A percentile compares a stretch with the other conserved stretches of the same genome.
These are phyloP conservation scores for Diaporthe helianthi DNA, from an alignment of 2,329 filamentous ascomycete genomes.

Conservation along the genomic window DNA sequence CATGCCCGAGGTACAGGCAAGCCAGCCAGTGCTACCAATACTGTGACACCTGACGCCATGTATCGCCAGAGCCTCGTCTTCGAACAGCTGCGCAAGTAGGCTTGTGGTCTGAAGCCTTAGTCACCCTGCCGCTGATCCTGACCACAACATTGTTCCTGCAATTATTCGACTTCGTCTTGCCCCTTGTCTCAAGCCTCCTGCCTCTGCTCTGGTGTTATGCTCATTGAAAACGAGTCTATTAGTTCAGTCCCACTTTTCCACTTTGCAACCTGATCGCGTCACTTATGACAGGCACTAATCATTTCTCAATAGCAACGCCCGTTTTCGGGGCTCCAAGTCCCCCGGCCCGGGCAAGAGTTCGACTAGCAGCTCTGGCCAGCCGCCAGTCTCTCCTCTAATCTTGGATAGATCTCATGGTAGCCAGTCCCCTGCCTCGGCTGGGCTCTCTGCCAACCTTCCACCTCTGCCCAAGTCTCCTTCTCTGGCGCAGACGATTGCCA, in stretches of 20 bases:
- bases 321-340: constrained; percentile 63
- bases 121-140: not conserved
- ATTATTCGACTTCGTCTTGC: not conserved
- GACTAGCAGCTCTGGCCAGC: constrained; percentile 50
- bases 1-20: not conserved
- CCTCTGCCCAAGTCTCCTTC: constrained; percentile 70
- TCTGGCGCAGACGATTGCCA: constrained; percentile 70
- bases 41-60: not conserved
- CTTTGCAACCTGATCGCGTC: constrained; percentile 24
- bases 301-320: constrained; percentile 56
- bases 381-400: constrained; percentile 32
- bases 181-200: not conserved
- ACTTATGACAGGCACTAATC: constrained; percentile 27
- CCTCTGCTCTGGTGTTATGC: not conserved
- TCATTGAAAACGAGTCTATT: constrained; percentile 1
- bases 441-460: constrained; percentile 64
- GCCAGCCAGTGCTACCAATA: not conserved
- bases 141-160: constrained; percentile 2
- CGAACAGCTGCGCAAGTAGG: not conserved
- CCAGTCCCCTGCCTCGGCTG: constrained; percentile 54
- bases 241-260: constrained; percentile 27
- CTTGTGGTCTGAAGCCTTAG: not conserved
- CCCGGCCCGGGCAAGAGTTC: constrained; percentile 61
- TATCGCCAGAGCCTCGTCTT: not conserved
- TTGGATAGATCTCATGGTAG: constrained; percentile 53